Evolutionary conservation across 176 grass and related monocot species (phyloP).

Genomic region (Typha latifolia): DNA sequence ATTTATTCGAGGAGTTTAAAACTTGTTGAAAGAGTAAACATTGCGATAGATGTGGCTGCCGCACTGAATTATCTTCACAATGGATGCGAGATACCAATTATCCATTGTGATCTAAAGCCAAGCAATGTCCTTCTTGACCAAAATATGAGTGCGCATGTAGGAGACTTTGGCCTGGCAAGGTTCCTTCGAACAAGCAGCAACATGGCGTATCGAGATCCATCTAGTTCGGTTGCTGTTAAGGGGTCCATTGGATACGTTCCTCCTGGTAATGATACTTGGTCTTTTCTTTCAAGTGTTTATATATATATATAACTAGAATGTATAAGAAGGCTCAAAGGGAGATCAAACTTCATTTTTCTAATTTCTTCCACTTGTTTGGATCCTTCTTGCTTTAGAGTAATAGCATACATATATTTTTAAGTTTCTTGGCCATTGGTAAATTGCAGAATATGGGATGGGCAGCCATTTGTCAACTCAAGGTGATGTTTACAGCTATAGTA

Average conservation of each 20-base stretch:
- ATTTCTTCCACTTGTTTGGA: no score
- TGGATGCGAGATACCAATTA: slow-evolving; percentile 1
- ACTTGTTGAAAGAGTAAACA: slow-evolving; percentile 28
- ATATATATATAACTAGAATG: neutral
- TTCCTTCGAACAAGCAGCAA: slow-evolving; percentile 4
- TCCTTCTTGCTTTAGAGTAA: no score
- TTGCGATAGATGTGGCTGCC: slow-evolving; percentile 32
- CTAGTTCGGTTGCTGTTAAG: slow-evolving; percentile 7
- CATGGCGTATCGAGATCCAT: neutral
- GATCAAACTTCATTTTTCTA: neutral
- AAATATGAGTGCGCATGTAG: slow-evolving; percentile 25
- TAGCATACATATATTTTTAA: neutral
- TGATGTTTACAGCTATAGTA: slow-evolving; percentile 6
- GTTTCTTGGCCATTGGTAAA: neutral
- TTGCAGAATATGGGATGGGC: neutral
- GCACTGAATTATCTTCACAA: slow-evolving; percentile 54
- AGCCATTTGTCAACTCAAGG: neutral
- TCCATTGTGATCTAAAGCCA: slow-evolving; percentile 24
- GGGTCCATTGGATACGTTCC: slow-evolving; percentile 44
- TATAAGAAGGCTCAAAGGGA: neutral
- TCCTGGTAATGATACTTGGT: slow-evolving; percentile 13
- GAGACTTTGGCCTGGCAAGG: slow-evolving; percentile 29
- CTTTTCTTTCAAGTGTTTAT: neutral
- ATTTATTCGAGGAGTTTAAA: slow-evolving; percentile 1
- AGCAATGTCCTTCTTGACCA: slow-evolving; percentile 31